Percentiles rank a stretch among this genome's conserved stretches.
phyloP scores from a whole-genome alignment of 108 stramenopile genomes.

The Pseudonitzschia pungens region DNA sequence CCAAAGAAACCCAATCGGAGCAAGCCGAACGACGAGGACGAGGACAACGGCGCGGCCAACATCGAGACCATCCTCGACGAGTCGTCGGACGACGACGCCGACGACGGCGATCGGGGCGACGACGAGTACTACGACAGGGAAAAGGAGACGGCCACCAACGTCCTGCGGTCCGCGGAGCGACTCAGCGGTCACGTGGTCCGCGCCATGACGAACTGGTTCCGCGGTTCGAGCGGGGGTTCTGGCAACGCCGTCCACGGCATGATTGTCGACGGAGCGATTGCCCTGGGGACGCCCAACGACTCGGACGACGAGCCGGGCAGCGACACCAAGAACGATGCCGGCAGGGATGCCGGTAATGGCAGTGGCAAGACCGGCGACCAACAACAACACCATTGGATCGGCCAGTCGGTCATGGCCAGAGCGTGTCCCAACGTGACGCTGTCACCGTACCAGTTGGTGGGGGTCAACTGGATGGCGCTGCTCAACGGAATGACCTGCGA shows the following conservation, averaged over 20 bases:
- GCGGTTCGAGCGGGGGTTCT: background rate
- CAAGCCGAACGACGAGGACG: conserved; percentile 27
- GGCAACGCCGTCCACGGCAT: conserved; percentile 41
- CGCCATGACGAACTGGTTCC: conserved; percentile 59
- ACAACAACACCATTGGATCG: conserved; percentile 68
- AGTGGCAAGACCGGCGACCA: too few species aligned
- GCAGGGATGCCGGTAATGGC: conserved; percentile 7
- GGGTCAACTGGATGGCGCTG: conserved; percentile 86
- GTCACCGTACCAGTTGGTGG: conserved; percentile 81
- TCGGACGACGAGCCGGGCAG: conserved; percentile 1
- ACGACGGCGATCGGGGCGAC: conserved; percentile 28
- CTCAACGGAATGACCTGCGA: conserved; percentile 69
- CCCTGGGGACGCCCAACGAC: conserved; percentile 29
- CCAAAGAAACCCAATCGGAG: too few species aligned
- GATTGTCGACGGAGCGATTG: conserved; percentile 65
- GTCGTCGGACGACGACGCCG: conserved; percentile 38
- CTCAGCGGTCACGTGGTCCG: conserved; percentile 67
- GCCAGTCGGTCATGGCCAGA: conserved; percentile 52
- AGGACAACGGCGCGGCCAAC: conserved; percentile 15
- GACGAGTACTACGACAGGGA: conserved; percentile 60
- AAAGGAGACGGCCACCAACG: conserved; percentile 58
- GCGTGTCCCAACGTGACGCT: conserved; percentile 63
- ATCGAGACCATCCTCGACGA: conserved; percentile 16
- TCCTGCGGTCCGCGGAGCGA: conserved; percentile 63
- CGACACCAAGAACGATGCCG: conserved; percentile 4